Base-by-base conservation (phyloP, 768 basidiomycete genomes). In the Suillus clintonianus region DNA sequence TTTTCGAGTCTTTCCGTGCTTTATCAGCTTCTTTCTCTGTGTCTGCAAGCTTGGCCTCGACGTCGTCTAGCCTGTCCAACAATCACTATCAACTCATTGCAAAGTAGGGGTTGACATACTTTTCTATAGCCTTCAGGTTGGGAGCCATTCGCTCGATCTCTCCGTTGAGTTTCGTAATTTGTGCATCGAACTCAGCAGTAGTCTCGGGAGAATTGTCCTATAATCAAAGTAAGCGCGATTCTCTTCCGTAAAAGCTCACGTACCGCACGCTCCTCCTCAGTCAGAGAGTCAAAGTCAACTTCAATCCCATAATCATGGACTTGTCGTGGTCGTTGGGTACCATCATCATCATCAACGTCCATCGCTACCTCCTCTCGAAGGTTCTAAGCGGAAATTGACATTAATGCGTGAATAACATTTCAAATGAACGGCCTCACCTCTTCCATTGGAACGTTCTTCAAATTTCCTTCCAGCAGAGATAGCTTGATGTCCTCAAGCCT, bases 101-200 rank as follows among this genome's bases (percentile, higher is more conserved):
- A 37, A 54, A 19, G 54, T n/a, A 27, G 17, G 24, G 62, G 15
- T 34, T 1, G 10, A 72, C 88, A 22, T 63, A 91, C 90, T 90
- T 82, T 67, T 98, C 95, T 67, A 96, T 91, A 0, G 97, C 97
- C 75, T 99, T 99, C 86, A 98, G 82, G 73, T 99, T 99, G 13
- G 97, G 96, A 1, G 94, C 92, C 89, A 99, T 93, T 58, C 87
- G 85, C 69, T 96, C 94, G 59, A 98, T 95, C 67, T 98, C 96
- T 13, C 81, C 77, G 59, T 81, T 86, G 32, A 95, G 77, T 70
- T 89, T 91, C 9, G 82, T 70, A 45, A 97, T 87, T 37, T 85
- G 81, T 36, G 87, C 83, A 63, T 97, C 94, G 34, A 95, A 83
- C 65, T 90, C 86, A 19, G 87, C 83, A n/a, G 88, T 80, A 9